phyloP scores from a whole-genome alignment of 495 filamentous ascomycete genomes.

The Neurospora intermedia region DNA sequence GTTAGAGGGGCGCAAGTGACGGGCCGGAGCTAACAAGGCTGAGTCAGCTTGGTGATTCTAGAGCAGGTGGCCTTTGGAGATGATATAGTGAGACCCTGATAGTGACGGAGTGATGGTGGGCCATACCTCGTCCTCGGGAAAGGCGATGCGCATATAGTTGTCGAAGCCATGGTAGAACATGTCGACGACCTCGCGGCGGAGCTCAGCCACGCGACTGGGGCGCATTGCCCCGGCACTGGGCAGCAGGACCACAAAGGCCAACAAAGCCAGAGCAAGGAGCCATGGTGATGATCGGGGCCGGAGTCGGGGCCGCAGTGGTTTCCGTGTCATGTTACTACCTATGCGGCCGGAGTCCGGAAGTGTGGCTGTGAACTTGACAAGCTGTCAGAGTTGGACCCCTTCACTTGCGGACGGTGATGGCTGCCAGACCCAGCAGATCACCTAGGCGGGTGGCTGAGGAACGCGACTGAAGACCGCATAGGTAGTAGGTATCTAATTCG shows the following conservation, averaged over 20 bases:
- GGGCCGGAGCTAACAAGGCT: constrained; percentile 52
- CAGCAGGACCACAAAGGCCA: constrained; percentile 21
- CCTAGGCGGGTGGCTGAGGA: background rate
- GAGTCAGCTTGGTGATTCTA: constrained; percentile 1
- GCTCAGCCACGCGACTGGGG: constrained; percentile 34
- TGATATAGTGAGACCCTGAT: constrained; percentile 4
- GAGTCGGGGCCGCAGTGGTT: background rate
- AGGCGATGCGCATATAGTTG: constrained; percentile 88
- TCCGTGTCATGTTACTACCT: background rate
- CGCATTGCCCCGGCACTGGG: constrained; percentile 36
- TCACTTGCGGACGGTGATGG: background rate
- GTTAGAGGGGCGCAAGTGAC: constrained; percentile 74
- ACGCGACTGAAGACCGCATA: background rate
- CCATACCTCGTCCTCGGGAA: constrained; percentile 84
- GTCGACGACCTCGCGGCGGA: constrained; percentile 65
- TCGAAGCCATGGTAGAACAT: constrained; percentile 98
- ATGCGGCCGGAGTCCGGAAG: background rate
- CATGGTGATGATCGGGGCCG: background rate
- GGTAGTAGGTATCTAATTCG: background rate
- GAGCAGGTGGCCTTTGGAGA: background rate
- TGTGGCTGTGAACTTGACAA: background rate
- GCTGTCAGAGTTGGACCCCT: background rate
- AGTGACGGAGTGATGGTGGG: background rate
- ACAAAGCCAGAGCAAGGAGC: constrained; percentile 1
- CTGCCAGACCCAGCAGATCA: background rate